phyloP scores from a whole-genome alignment of 148 eudicot genomes.

The Rhododendron henanense region DNA sequence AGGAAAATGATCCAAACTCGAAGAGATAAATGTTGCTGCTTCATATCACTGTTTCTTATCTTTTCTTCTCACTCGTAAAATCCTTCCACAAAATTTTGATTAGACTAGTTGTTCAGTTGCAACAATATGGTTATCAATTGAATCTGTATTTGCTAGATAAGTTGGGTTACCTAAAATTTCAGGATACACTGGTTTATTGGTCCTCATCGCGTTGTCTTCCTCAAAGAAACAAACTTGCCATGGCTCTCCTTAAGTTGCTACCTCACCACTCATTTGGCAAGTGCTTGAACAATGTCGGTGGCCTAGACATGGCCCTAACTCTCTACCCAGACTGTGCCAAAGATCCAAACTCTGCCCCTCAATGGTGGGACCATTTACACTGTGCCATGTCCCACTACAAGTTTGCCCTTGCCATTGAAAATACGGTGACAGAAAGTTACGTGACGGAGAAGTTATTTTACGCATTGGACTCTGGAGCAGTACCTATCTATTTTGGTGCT shows the following conservation, averaged over 20 bases:
- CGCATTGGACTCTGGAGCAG: constrained; percentile 81
- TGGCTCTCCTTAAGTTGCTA: constrained; percentile 50
- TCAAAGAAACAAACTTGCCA: constrained; percentile 68
- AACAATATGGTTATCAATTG: background rate
- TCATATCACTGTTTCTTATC: background rate
- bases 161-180: constrained; percentile 12
- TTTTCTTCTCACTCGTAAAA: background rate
- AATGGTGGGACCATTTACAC: constrained; percentile 98
- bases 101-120: background rate
- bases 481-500: constrained; percentile 95
- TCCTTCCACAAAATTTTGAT: background rate
- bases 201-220: constrained; percentile 93
- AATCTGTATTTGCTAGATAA: background rate
- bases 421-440: constrained; percentile 87
- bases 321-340: constrained; percentile 77
- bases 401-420: constrained; percentile 89
- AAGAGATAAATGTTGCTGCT: background rate
- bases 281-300: constrained; percentile 95
- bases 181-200: constrained; percentile 94
- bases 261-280: constrained; percentile 94
- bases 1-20: background rate
- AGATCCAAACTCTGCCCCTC: constrained; percentile 46
- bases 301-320: constrained; percentile 72
- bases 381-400: constrained; percentile 98
- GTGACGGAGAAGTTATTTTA: constrained; percentile 92